phyloP scores from a whole-genome alignment of 2,329 filamentous ascomycete genomes.

The Arthrinium phaeospermum region DNA sequence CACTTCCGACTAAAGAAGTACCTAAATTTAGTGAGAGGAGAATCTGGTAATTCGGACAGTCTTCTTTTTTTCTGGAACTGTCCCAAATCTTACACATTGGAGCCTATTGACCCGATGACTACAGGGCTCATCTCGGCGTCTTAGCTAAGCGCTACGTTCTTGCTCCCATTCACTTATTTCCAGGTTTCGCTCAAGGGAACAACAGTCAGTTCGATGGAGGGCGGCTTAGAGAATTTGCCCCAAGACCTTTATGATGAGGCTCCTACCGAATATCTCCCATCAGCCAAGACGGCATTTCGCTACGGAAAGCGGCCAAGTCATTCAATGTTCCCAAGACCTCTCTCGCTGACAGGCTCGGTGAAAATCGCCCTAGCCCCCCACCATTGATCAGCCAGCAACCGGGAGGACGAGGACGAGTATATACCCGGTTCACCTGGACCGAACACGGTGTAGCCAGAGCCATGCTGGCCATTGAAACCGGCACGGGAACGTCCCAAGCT shows the following conservation, averaged over 20 bases:
- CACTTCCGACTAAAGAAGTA: neutral
- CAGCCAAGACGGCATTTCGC: constrained; percentile 29
- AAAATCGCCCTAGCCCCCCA: constrained; percentile 26
- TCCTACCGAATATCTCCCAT: neutral
- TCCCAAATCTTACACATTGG: neutral
- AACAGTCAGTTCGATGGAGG: neutral
- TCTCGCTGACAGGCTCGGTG: constrained; percentile 30
- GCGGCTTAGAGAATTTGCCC: neutral
- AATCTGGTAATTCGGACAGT: neutral
- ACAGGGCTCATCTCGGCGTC: neutral
- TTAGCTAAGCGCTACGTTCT: neutral
- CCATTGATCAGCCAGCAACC: constrained; percentile 23
- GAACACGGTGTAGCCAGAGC: constrained; percentile 33
- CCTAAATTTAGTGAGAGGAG: neutral
- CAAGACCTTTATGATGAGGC: neutral
- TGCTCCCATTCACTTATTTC: too few relatives aligned
- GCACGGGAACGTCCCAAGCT: constrained; percentile 26
- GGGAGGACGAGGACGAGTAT: constrained; percentile 22
- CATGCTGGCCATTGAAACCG: constrained; percentile 28
- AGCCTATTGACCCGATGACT: neutral
- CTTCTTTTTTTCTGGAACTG: neutral
- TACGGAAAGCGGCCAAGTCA: constrained; percentile 30
- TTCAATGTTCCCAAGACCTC: constrained; percentile 35
- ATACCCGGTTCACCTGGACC: constrained; percentile 26
- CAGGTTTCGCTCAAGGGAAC: neutral